Percentiles rank a stretch among this genome's conserved stretches.
Evolutionary conservation across 306 rosid genomes (phyloP).

Genomic region (Sicyos edulis): DNA sequence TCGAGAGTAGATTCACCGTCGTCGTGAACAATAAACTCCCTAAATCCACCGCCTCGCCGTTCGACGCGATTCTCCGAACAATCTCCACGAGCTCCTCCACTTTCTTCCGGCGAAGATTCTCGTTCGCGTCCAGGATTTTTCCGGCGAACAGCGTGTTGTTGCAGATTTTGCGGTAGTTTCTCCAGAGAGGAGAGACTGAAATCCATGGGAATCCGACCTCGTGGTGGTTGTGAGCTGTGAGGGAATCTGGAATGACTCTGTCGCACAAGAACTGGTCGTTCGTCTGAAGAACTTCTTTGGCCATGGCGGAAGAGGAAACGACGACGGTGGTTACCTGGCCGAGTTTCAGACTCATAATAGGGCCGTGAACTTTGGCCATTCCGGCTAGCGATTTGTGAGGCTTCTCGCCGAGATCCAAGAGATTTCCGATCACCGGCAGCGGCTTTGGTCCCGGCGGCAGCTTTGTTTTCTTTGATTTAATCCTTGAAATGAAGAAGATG

Average conservation of each 20-base stretch:
- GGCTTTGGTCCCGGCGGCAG: slow-evolving; percentile 53
- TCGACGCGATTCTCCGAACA: not conserved
- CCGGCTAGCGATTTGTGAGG: slow-evolving; percentile 36
- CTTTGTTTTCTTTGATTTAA: not conserved
- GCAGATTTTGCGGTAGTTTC: not conserved
- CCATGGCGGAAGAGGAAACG: slow-evolving; percentile 30
- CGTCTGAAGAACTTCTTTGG: slow-evolving; percentile 28
- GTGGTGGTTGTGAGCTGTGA: slow-evolving; percentile 19
- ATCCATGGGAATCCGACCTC: slow-evolving; percentile 26
- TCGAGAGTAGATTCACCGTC: slow-evolving; percentile 30
- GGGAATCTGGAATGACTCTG: slow-evolving; percentile 28
- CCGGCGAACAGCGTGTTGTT: slow-evolving; percentile 10
- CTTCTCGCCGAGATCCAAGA: slow-evolving; percentile 35
- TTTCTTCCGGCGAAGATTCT: slow-evolving; percentile 25
- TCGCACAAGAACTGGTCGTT: slow-evolving; percentile 29
- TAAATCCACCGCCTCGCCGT: slow-evolving; percentile 29
- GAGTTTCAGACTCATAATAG: slow-evolving; percentile 29
- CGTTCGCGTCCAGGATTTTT: slow-evolving; percentile 31
- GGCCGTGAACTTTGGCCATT: slow-evolving; percentile 34
- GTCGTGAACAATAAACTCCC: slow-evolving; percentile 30
- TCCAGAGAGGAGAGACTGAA: slow-evolving; percentile 32
- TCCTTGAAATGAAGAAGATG: not conserved
- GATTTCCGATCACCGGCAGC: slow-evolving; percentile 43
- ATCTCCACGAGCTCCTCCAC: slow-evolving; percentile 23
- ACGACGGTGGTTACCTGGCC: slow-evolving; percentile 33